These are phyloP conservation scores for Pichia occidentalis DNA, from an alignment of 805 yeast species.

Conservation along the genomic window DNA sequence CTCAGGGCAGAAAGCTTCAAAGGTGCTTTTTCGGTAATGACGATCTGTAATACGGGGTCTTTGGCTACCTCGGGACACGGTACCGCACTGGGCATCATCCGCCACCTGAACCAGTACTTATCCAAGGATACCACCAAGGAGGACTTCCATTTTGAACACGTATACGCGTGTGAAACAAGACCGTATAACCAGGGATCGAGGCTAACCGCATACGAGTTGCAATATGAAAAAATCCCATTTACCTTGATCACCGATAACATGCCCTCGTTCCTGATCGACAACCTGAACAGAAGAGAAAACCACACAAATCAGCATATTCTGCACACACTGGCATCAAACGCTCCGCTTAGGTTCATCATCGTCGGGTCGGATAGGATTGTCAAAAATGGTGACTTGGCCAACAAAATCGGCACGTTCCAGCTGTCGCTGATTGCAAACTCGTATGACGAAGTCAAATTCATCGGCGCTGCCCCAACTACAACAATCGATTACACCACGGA, in stretches of 20 bases:
- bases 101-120: conserved; percentile 48
- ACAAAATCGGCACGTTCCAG: conserved; percentile 93
- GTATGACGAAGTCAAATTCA: conserved; percentile 64
- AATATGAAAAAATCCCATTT: conserved; percentile 80
- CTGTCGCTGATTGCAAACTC: conserved; percentile 65
- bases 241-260: conserved; percentile 87
- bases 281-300: conserved; percentile 27
- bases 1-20: conserved; percentile 41
- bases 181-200: conserved; percentile 97
- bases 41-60: conserved; percentile 95
- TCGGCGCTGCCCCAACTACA: conserved; percentile 93
- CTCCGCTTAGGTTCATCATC: conserved; percentile 81
- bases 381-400: conserved; percentile 90
- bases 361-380: conserved; percentile 97
- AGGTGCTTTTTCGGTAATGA: conserved; percentile 74
- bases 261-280: conserved; percentile 70
- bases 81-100: conserved; percentile 87
- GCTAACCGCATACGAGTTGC: conserved; percentile 83
- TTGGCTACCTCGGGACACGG: conserved; percentile 97
- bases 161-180: conserved; percentile 86
- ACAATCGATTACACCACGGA: conserved; percentile 69
- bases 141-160: conserved; percentile 52
- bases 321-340: conserved; percentile 24
- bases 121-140: conserved; percentile 29
- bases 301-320: conserved; percentile 19